A percentile compares a stretch with the other conserved stretches of the same genome.
phyloP scores from a whole-genome alignment of 2,329 filamentous ascomycete genomes.

The Trichothecium sympodiale region DNA sequence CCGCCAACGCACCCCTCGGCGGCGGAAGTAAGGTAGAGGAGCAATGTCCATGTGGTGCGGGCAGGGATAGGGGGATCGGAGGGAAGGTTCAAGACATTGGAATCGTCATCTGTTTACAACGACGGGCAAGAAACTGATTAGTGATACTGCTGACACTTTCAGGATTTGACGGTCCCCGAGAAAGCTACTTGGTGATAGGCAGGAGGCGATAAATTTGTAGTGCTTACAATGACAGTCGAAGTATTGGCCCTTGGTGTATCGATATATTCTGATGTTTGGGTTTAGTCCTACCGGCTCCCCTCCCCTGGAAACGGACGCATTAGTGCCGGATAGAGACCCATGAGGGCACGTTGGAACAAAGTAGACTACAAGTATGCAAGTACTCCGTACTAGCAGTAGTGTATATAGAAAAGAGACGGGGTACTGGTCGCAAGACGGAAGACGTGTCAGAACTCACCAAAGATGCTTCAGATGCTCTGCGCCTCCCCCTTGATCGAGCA shows the following conservation, averaged over 20 bases:
- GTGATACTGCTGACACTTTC: not conserved
- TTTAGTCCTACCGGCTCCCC: conserved; percentile 77
- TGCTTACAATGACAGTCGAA: conserved; percentile 82
- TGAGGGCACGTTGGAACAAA: too few relatives aligned
- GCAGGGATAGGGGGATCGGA: conserved; percentile 17
- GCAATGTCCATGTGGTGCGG: conserved; percentile 77
- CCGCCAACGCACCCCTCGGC: conserved; percentile 69
- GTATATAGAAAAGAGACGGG: conserved; percentile 2
- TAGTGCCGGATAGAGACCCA: too few relatives aligned
- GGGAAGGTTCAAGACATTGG: conserved; percentile 56
- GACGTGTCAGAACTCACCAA: conserved; percentile 28
- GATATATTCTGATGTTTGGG: conserved; percentile 80
- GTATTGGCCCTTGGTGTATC: conserved; percentile 77
- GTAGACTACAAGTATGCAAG: too few relatives aligned
- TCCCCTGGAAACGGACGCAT: conserved; percentile 44
- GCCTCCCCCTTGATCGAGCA: conserved; percentile 21
- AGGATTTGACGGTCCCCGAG: not conserved
- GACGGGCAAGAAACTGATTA: conserved; percentile 1
- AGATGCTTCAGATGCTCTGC: conserved; percentile 22
- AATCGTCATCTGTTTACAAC: conserved; percentile 76
- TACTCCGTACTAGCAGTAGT: too few relatives aligned
- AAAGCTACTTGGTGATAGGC: too few relatives aligned
- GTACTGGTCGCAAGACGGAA: not conserved
- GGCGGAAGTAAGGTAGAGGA: conserved; percentile 74
- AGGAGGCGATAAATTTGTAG: conserved; percentile 1